Base-by-base conservation (phyloP, 345 rosid genomes). In the Reutealis trisperma region DNA sequence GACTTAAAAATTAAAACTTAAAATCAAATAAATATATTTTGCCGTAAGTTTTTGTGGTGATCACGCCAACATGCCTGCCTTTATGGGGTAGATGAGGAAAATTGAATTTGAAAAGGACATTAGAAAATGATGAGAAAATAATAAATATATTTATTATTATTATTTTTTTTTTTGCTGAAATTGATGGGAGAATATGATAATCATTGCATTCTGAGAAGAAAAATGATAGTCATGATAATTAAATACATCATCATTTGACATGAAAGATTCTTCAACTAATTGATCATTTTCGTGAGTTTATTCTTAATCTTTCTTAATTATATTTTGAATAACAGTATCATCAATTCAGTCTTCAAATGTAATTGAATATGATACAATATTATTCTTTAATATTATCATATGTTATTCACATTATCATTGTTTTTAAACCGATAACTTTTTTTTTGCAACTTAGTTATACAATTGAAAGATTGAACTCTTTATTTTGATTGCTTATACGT, bases 71-170 rank as follows among this genome's bases (percentile, higher is more conserved):
- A 51, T 30, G 69, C 49, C 70, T 51, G 3, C 1, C 71, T 51
- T 51, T 64, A 63, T 32, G 70, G 70, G 32, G 70, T 65, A 75
- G 45, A 75, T 66, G 78, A 67, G 72, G 10, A 49, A 41, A 42
- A 75, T 58, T 75, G n/a, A 58, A 11, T 67, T 24, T 25, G 78
- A 75, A 75, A 75, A 58, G 24, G 78, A 75, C 66, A 12, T 4
- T 44, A 25, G 14, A 66, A 72, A 72, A 72, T 32, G 32, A 72
- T 59, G 54, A 72, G 52, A 58, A 67, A 54, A 15, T 66, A 18
- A 67, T 8, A 45, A 45, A 12, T 8, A 8, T 8, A 45, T 45
- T 4, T 34, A 34, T 1, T n/a, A n/a, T n/a, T n/a, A n/a, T n/a
- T n/a, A n/a, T n/a, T n/a, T n/a, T n/a, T n/a, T 30, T 44, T 18